Evolutionary conservation across 345 rosid species (phyloP).

Genomic region (Hibiscus mutabilis): DNA sequence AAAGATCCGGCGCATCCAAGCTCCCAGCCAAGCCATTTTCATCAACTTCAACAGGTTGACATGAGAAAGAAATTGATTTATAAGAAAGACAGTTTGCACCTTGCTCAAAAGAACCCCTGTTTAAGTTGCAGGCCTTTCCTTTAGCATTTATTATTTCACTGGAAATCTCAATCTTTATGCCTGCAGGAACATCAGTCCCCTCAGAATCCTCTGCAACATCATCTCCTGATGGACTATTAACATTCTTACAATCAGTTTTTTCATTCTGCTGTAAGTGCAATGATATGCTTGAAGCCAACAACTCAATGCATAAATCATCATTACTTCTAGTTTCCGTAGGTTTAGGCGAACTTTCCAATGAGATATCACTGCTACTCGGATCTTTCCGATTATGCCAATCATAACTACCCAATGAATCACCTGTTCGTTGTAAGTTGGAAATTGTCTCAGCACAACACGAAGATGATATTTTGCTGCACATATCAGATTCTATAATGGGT

Average conservation of each 20-base stretch:
- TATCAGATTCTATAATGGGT: constrained; percentile 19
- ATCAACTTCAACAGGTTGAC: constrained; percentile 13
- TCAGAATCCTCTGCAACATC: constrained; percentile 11
- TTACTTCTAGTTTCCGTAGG: constrained; percentile 14
- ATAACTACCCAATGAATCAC: constrained; percentile 11
- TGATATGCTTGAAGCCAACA: constrained; percentile 16
- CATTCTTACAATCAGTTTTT: constrained; percentile 12
- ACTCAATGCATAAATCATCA: constrained; percentile 5
- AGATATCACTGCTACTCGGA: constrained; percentile 14
- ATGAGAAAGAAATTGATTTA: constrained; percentile 14
- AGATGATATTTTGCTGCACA: constrained; percentile 19
- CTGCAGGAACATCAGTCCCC: constrained; percentile 28
- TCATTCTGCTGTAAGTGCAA: constrained; percentile 19
- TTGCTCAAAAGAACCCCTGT: constrained; percentile 20
- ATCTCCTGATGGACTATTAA: constrained; percentile 15
- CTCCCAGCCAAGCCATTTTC: constrained; percentile 26
- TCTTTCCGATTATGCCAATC: constrained; percentile 10
- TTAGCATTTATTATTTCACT: constrained; percentile 19
- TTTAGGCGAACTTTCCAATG: constrained; percentile 19
- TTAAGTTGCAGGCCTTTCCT: constrained; percentile 19
- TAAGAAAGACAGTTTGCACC: constrained; percentile 9
- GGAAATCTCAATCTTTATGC: constrained; percentile 21
- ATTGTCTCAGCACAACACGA: constrained; percentile 15
- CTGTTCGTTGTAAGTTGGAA: constrained; percentile 10
- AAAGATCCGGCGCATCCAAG: constrained; percentile 18